phyloP scores from a whole-genome alignment of 129 eudicot genomes.

The Chrysanthemum lavandulifolium region DNA sequence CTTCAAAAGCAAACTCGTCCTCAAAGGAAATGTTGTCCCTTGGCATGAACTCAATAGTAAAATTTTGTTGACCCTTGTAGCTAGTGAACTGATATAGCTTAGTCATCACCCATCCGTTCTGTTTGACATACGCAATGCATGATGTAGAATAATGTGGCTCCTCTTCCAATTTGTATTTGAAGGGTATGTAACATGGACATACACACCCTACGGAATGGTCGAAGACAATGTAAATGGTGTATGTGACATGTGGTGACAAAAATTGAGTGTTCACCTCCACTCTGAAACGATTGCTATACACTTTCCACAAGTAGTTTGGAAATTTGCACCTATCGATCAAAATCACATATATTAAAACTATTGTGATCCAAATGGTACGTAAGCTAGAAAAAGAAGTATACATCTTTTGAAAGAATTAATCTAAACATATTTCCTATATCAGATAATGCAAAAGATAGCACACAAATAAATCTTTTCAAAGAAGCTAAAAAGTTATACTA shows the following conservation, averaged over 20 bases:
- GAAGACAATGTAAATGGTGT: conserved; percentile 10
- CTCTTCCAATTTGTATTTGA: conserved; percentile 6
- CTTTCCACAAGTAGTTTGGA: not conserved
- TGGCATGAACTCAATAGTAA: not conserved
- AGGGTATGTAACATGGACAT: conserved; percentile 9
- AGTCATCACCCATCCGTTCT: not conserved
- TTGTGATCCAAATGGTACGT: not conserved
- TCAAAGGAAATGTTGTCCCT: not conserved
- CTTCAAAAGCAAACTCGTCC: not conserved
- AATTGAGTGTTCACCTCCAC: not conserved
- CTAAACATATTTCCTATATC: no score
- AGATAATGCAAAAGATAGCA: no score
- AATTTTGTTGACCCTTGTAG: not conserved
- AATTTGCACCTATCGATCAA: not conserved
- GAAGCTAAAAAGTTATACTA: not conserved
- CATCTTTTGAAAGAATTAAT: no score
- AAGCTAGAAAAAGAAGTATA: not conserved
- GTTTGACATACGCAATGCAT: not conserved
- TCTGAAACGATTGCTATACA: not conserved
- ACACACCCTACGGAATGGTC: not conserved
- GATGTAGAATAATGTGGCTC: not conserved
- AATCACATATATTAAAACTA: no score
- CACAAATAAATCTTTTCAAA: no score
- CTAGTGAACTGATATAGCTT: conserved; percentile 14
- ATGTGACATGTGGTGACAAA: conserved; percentile 13